Base-by-base conservation (phyloP, 164 flowering plant genomes). In the Tetrastigma voinierianum region DNA sequence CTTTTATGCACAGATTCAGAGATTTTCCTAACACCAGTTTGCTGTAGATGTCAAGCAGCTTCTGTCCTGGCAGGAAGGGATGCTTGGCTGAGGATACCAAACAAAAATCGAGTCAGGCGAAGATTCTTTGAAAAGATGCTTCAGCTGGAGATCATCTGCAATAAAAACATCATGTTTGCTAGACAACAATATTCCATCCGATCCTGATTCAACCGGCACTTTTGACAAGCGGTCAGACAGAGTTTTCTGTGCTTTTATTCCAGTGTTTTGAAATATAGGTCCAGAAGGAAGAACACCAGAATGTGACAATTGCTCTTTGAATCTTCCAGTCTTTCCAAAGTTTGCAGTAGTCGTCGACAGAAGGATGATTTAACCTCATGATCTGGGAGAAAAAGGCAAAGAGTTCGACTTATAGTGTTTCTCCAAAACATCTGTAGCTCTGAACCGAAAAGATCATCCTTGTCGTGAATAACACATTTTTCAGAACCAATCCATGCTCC, bases 321-420 rank as follows among this genome's bases (percentile, higher is more conserved):
- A 43, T 16, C 62, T 70, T 88, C 96, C 91, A 90, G 9, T 21
- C 64, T 52, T 69, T 79, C 96, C 96, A 90, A 16, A 90, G 80
- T 51, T 52, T 40, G 60, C 75, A 76, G 68, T 82, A 85, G 53
- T 86, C 87, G 14, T 81, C 83, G 59, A 79, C n/a, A 1, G 76
- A 80, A 54, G 96, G 88, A 67, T 55, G 53, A 13, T 68, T 75
- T 8, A 89, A 91, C 0, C 61, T 72, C 15, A 84, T 74, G 32
- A 74, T 70, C 9, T 25, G n/a, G 18, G 77, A 70, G 77, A 90
- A 84, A 61, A 84, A 86, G n/a, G 6, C 1, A 0, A 85, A 79
- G 15, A 83, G 18, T 11, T 72, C 21, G 21, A 47, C 12, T 83
- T 72, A 68, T 86, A 90, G 57, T 74, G 25, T 18, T 78, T 72